A percentile compares a stretch with the other conserved stretches of the same genome.
Conservation (phyloP, 73 alveolate species). For the Tetrahymena thermophila region DNA sequence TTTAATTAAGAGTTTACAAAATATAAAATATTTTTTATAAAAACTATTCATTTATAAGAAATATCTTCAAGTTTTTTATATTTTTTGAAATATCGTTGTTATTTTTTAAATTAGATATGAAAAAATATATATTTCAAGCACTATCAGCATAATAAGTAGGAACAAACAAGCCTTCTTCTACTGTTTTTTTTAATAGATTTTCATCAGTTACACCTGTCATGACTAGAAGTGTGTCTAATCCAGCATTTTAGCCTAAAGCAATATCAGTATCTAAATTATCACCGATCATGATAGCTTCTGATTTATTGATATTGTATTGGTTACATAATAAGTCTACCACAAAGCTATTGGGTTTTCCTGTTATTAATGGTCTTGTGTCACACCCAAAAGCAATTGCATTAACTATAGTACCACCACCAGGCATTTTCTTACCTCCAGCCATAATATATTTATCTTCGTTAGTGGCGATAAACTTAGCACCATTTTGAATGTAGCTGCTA, state of each 20-base stretch:
- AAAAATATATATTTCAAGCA: background rate
- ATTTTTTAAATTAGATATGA: no score
- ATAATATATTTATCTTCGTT: slow-evolving; percentile 45
- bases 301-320: slow-evolving; percentile 6
- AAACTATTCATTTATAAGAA: no score
- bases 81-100: no score
- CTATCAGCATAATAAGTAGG: background rate
- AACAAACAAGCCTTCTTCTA: background rate
- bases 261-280: slow-evolving; percentile 74
- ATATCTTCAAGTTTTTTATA: no score
- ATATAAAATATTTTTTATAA: no score
- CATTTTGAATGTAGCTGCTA: slow-evolving; percentile 54
- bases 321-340: slow-evolving; percentile 31
- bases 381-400: slow-evolving; percentile 36
- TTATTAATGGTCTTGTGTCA: slow-evolving; percentile 5
- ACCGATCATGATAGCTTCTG: slow-evolving; percentile 66
- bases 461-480: slow-evolving; percentile 51
- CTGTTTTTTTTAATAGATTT: background rate
- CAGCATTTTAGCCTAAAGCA: slow-evolving; percentile 58
- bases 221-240: slow-evolving; percentile 66
- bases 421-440: slow-evolving; percentile 42
- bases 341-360: slow-evolving; percentile 51
- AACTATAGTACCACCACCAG: slow-evolving; percentile 71
- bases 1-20: no score
- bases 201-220: slow-evolving; percentile 58